Evolutionary conservation across 805 yeast species (phyloP).

Genomic region (Metschnikowia amazonensis): DNA sequence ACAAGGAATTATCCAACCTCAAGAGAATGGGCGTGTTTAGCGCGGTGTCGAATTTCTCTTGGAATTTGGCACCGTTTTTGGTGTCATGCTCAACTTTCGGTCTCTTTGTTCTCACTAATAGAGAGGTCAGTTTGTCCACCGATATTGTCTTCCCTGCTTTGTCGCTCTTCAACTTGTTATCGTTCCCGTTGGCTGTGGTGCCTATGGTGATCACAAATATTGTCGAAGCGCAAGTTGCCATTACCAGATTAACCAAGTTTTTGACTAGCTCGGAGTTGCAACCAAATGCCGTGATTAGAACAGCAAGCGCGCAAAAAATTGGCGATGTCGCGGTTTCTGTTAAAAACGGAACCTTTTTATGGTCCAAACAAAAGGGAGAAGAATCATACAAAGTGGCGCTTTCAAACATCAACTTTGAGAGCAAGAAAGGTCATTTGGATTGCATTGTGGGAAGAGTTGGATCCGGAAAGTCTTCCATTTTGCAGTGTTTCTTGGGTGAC

Average conservation of each 20-base stretch:
- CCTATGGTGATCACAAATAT: constrained; percentile 86
- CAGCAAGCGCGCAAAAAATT: constrained; percentile 42
- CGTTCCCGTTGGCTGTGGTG: constrained; percentile 87
- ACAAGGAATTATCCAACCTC: constrained; percentile 75
- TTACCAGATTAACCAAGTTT: constrained; percentile 69
- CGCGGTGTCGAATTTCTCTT: constrained; percentile 70
- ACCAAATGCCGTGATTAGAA: constrained; percentile 62
- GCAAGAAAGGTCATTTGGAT: constrained; percentile 71
- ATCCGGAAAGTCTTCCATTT: constrained; percentile 79
- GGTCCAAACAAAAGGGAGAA: constrained; percentile 66
- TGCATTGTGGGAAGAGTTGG: constrained; percentile 92
- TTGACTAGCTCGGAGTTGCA: constrained; percentile 78
- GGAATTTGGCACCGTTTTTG: constrained; percentile 82
- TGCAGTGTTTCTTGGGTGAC: constrained; percentile 80
- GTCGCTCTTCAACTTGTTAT: constrained; percentile 78
- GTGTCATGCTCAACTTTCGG: constrained; percentile 91
- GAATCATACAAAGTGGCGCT: constrained; percentile 60
- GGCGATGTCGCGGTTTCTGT: constrained; percentile 70
- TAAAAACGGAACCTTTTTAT: constrained; percentile 66
- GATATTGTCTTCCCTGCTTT: constrained; percentile 91
- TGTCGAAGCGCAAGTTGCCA: constrained; percentile 85
- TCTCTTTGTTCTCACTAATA: constrained; percentile 59
- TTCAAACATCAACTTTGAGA: constrained; percentile 55
- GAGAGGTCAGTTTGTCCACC: constrained; percentile 65
- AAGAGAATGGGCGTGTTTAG: constrained; percentile 66